Percentiles rank a stretch among this genome's conserved stretches.
Evolutionary conservation across 139 green algal genomes (phyloP).

Genomic region (Trebouxia sp.): DNA sequence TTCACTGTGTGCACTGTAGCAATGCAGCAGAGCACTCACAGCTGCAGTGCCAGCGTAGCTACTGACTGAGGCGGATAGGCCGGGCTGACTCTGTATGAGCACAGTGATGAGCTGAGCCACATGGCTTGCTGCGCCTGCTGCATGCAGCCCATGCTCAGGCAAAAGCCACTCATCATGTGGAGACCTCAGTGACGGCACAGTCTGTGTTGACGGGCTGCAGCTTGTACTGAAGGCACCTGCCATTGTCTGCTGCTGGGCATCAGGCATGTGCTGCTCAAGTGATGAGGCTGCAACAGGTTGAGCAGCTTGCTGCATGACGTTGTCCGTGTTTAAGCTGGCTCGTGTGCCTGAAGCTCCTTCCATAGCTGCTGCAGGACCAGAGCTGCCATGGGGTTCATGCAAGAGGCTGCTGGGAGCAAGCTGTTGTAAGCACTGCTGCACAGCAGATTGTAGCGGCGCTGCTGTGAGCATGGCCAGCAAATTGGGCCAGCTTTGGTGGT

Average conservation of each 20-base stretch:
- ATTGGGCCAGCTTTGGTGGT: constrained; percentile 11
- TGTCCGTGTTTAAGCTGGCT: no score
- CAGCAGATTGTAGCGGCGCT: not conserved
- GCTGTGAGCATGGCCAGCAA: constrained; percentile 31
- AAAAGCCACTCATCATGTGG: not conserved
- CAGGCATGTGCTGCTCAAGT: no score
- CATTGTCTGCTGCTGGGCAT: no score
- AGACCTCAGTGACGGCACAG: not conserved
- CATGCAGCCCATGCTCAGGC: not conserved
- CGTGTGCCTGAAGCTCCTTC: not conserved
- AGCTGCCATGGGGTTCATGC: no score
- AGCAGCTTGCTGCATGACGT: no score
- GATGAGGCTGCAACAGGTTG: no score
- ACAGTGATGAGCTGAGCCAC: constrained; percentile 4
- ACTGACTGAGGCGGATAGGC: no score
- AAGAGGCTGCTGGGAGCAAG: no score
- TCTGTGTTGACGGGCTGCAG: not conserved
- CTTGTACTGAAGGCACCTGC: no score
- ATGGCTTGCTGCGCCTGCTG: constrained; percentile 23
- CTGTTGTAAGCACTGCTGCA: not conserved
- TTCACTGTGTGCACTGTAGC: not conserved
- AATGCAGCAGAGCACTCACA: constrained; percentile 24
- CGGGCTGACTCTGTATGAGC: constrained; percentile 1
- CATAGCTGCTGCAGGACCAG: no score
- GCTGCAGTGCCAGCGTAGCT: not conserved